Conservation (phyloP, 2,329 filamentous ascomycete genomes). For the Colletotrichum kahawae region DNA sequence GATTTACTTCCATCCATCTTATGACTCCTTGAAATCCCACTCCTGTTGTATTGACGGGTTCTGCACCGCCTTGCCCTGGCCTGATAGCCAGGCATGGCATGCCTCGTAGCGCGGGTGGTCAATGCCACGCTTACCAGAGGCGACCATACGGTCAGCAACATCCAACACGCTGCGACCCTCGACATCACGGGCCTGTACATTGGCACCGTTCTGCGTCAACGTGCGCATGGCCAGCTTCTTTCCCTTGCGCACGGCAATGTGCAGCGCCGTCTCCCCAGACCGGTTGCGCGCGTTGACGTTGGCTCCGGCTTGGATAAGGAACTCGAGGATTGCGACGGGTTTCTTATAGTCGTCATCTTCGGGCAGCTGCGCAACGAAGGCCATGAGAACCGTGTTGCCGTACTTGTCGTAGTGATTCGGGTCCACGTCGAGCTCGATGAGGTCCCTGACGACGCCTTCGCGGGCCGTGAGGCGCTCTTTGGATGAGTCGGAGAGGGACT, state of each 20-base stretch:
- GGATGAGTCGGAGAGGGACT: constrained; percentile 38
- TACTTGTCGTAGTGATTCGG: constrained; percentile 57
- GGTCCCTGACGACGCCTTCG: constrained; percentile 25
- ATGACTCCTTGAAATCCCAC: constrained; percentile 33
- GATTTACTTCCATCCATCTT: not conserved
- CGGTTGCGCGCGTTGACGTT: constrained; percentile 56
- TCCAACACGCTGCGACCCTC: constrained; percentile 50
- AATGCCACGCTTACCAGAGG: constrained; percentile 32
- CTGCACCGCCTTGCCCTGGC: constrained; percentile 40
- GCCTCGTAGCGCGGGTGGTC: constrained; percentile 49
- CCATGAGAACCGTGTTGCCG: constrained; percentile 61
- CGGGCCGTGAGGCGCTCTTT: constrained; percentile 33
- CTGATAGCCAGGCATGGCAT: constrained; percentile 50
- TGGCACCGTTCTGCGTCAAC: constrained; percentile 51
- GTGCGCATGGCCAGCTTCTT: constrained; percentile 56
- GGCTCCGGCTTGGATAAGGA: constrained; percentile 47
- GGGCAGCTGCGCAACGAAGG: constrained; percentile 54
- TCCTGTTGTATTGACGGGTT: constrained; percentile 44
- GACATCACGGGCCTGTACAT: constrained; percentile 50
- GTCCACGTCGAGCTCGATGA: constrained; percentile 46
- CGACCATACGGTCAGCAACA: constrained; percentile 47
- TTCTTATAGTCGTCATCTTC: constrained; percentile 56
- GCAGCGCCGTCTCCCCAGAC: constrained; percentile 59
- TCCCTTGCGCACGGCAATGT: constrained; percentile 57
- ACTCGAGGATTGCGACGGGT: constrained; percentile 48